Conservation (phyloP, 2,329 filamentous ascomycete genomes). For the Monosporascus sp. region DNA sequence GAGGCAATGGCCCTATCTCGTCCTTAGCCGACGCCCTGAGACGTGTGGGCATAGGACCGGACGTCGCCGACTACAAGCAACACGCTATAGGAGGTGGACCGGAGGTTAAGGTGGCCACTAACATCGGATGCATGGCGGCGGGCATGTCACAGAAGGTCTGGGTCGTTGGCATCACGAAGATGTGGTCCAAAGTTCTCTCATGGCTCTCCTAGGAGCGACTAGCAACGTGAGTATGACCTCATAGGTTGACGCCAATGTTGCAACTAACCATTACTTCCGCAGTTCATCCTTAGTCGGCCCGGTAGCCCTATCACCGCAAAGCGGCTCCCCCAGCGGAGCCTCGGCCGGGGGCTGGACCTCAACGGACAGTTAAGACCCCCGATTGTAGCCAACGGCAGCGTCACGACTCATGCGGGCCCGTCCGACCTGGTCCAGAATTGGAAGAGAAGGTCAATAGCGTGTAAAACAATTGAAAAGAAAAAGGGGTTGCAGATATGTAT, state of each 20-base stretch:
- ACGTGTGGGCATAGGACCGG: slow-evolving; percentile 75
- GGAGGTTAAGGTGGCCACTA: slow-evolving; percentile 88
- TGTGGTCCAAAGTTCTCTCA: slow-evolving; percentile 83
- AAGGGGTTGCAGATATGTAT: not conserved
- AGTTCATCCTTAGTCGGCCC: slow-evolving; percentile 71
- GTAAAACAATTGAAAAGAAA: not conserved
- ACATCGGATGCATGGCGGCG: slow-evolving; percentile 78
- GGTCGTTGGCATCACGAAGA: slow-evolving; percentile 93
- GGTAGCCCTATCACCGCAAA: slow-evolving; percentile 63
- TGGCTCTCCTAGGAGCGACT: slow-evolving; percentile 79
- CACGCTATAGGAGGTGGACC: slow-evolving; percentile 80
- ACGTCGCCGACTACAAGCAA: slow-evolving; percentile 94
- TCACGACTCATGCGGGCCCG: slow-evolving; percentile 14
- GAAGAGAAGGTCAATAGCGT: slow-evolving; percentile 35
- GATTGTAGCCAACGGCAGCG: slow-evolving; percentile 17
- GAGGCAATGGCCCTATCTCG: slow-evolving; percentile 87
- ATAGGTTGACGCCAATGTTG: not conserved
- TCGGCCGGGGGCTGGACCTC: slow-evolving; percentile 32
- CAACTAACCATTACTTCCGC: slow-evolving; percentile 4
- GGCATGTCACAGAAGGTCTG: slow-evolving; percentile 70
- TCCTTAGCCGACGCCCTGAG: slow-evolving; percentile 78
- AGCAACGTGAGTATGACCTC: slow-evolving; percentile 63
- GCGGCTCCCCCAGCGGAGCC: slow-evolving; percentile 48
- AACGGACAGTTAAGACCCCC: slow-evolving; percentile 15
- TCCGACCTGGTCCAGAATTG: slow-evolving; percentile 29